Base-by-base conservation (phyloP, 257 asterid genomes). In the Lantana camara region DNA sequence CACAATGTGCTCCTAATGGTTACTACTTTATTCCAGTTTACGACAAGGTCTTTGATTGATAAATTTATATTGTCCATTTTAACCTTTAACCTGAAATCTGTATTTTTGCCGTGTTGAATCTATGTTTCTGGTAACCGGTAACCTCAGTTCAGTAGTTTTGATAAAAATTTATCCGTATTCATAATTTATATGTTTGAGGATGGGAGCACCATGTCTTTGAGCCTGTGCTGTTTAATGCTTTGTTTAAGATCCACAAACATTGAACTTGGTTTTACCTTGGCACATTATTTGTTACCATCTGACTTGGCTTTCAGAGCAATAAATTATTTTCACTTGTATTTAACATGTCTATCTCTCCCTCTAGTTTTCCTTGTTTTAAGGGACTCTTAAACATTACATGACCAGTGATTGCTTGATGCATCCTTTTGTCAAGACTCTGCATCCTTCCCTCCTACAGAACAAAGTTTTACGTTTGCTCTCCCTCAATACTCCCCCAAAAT, bases 1-100 rank as follows among this genome's bases (percentile, higher is more conserved):
- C 98, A 1, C 97, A 89, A 37, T 93, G 97, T 74, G 98, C 98
- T 77, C 98, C 98, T 44, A 93, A 93, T 76, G 98, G 98, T 71
- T 93, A 93, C 86, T 93, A 93, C 82, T 93, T 93, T 73, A 85
- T 93, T 63, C 98, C 98, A 24, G 96, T 93, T 67, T 93, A 93
- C 64, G 98, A 93, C 80, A 93, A 93, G 98, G 98, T 89, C 68
- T 42, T 59, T 20, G 37, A 32, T 19, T 9, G 2, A 34, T n/a
- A n/a, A n/a, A n/a, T n/a, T n/a, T n/a, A 37, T 55, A 3, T 19
- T 41, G 9, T 58, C 10, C 7, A 9, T 9, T 57, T 17, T 16
- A 4, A 29, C 23, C 19, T 50, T 20, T 45, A 40, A 40, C 46
- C 41, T 27, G 64, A 4, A n/a, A 45, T 7, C 22, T 32, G 35